Conservation (phyloP, 805 yeast species). For the Wickerhamomyces strasburgensis region DNA sequence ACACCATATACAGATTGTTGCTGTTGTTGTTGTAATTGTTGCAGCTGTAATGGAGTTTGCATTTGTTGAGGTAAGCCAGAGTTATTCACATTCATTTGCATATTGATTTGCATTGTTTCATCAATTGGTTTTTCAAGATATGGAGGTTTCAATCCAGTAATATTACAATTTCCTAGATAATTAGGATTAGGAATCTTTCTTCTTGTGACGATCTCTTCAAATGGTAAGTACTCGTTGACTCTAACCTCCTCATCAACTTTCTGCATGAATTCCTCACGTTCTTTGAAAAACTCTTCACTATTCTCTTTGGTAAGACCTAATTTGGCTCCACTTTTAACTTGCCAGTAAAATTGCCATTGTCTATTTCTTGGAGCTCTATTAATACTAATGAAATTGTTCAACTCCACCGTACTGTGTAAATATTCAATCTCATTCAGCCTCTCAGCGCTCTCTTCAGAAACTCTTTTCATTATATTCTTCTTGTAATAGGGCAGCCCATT, state of each 20-base stretch:
- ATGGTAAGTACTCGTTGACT: conserved; percentile 35
- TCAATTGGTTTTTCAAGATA: conserved; percentile 27
- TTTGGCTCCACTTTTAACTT: conserved; percentile 36
- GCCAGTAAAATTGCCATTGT: conserved; percentile 48
- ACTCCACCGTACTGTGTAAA: conserved; percentile 42
- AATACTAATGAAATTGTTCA: conserved; percentile 39
- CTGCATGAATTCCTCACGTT: conserved; percentile 28
- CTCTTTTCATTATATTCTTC: conserved; percentile 25
- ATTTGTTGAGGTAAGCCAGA: too few relatives aligned
- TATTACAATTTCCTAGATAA: conserved; percentile 39
- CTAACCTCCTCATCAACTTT: conserved; percentile 27
- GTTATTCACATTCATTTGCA: too few relatives aligned
- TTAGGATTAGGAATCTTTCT: conserved; percentile 46
- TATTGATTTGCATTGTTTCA: too few relatives aligned
- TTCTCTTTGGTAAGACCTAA: conserved; percentile 27
- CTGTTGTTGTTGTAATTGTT: too few relatives aligned
- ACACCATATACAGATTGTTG: too few relatives aligned
- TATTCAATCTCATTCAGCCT: conserved; percentile 44
- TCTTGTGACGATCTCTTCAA: conserved; percentile 39
- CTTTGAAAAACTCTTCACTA: conserved; percentile 20
- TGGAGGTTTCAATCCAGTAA: conserved; percentile 41
- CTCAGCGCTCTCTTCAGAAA: conserved; percentile 28
- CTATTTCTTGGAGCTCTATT: conserved; percentile 37
- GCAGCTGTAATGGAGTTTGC: too few relatives aligned
- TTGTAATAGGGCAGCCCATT: conserved; percentile 42